phyloP scores from a whole-genome alignment of 176 grass and related monocot species.

The Oryza meridionalis region DNA sequence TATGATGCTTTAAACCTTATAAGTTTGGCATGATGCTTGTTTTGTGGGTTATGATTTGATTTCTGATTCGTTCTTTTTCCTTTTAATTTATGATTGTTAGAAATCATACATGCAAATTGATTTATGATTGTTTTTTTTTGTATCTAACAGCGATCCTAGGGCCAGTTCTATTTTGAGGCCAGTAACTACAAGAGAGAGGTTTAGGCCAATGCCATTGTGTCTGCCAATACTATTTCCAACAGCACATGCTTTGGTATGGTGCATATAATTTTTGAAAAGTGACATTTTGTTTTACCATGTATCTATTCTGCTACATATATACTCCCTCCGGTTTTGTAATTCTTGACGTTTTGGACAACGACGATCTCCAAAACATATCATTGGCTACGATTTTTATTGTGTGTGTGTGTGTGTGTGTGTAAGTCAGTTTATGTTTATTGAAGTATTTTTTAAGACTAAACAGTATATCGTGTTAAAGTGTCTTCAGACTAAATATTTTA shows the following conservation, averaged over 20 bases:
- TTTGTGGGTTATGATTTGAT: constrained; percentile 18
- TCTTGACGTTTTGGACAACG: no score
- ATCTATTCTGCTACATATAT: constrained; percentile 22
- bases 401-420: no score
- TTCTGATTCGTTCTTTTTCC: constrained; percentile 7
- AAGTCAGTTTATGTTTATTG: no score
- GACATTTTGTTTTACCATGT: constrained; percentile 23
- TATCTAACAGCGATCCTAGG: constrained; percentile 60
- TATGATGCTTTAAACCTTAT: constrained; percentile 13
- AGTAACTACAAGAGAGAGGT: constrained; percentile 74
- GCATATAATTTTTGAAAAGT: constrained; percentile 8
- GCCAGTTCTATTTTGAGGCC: constrained; percentile 55
- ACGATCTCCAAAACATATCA: no score
- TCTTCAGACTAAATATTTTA: no score
- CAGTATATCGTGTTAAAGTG: no score
- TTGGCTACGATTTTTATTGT: no score
- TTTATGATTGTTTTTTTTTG: constrained; percentile 37
- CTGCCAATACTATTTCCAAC: constrained; percentile 80
- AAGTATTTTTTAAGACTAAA: no score
- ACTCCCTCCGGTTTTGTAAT: no score
- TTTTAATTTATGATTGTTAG: constrained; percentile 30
- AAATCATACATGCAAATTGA: constrained; percentile 17
- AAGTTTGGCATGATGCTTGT: constrained; percentile 3
- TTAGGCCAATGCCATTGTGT: constrained; percentile 86
- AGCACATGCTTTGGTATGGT: constrained; percentile 87